Conservation (phyloP, 2,329 filamentous ascomycete genomes). For the Ceratocystis papillata region DNA sequence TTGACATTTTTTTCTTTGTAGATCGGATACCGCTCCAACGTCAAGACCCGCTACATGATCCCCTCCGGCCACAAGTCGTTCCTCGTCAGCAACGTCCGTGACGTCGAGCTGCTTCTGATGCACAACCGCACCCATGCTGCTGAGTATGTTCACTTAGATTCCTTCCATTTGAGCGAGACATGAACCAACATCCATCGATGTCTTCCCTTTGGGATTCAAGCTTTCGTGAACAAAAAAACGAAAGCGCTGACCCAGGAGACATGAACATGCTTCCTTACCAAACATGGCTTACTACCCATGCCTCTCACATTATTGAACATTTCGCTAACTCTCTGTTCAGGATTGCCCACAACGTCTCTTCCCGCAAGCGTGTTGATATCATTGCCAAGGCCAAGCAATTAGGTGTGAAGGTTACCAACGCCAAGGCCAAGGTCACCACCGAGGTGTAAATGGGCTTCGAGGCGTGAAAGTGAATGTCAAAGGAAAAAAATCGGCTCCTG, state of each 20-base stretch:
- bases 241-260: not conserved
- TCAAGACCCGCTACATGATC: constrained; percentile 98
- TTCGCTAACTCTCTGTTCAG: constrained; percentile 43
- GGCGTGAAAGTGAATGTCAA: constrained; percentile 22
- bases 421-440: constrained; percentile 97
- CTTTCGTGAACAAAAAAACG: not conserved
- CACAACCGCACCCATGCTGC: constrained; percentile 99
- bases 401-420: constrained; percentile 98
- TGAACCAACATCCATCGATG: not conserved
- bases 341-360: constrained; percentile 96
- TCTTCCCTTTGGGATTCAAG: not conserved
- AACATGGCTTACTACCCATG: not conserved
- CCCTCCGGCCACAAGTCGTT: constrained; percentile 99
- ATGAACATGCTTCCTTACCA: too few relatives aligned
- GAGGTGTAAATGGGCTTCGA: constrained; percentile 53
- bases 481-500: constrained; percentile 24
- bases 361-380: constrained; percentile 97
- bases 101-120: constrained; percentile 97
- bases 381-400: constrained; percentile 94
- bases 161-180: not conserved
- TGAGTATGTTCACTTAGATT: constrained; percentile 57
- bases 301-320: not conserved
- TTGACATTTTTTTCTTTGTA: constrained; percentile 33
- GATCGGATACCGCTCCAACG: constrained; percentile 99
- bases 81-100: constrained; percentile 92